Evolutionary conservation across 169 alveolate species (phyloP).

Genomic region (Cryptosporidium ubiquitum): DNA sequence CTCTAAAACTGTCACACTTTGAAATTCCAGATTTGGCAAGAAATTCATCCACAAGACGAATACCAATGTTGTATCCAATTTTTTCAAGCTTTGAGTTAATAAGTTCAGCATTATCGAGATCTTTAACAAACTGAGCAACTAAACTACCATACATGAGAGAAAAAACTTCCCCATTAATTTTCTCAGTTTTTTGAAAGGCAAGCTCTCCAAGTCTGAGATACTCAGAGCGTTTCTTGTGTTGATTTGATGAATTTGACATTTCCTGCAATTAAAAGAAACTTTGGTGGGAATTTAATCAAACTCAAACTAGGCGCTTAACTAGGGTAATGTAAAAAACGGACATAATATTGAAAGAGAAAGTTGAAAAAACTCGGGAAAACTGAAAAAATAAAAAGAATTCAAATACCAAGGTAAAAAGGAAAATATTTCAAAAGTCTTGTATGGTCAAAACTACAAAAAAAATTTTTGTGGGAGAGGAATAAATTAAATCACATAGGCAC

Average conservation of each 20-base stretch:
- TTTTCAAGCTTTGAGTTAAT: constrained; percentile 88
- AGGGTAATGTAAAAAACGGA: constrained; percentile 2
- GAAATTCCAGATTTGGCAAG: constrained; percentile 88
- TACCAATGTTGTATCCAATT: constrained; percentile 92
- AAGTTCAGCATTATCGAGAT: constrained; percentile 89
- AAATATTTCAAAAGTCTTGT: not conserved
- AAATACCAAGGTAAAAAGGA: not conserved
- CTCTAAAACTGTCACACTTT: constrained; percentile 81
- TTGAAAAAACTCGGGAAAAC: not conserved
- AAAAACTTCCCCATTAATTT: constrained; percentile 87
- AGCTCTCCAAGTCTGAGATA: constrained; percentile 62
- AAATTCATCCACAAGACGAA: constrained; percentile 91
- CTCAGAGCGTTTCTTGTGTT: constrained; percentile 46
- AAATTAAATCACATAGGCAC: not conserved
- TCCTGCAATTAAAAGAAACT: not conserved
- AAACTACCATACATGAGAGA: constrained; percentile 91
- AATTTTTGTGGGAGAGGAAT: not conserved
- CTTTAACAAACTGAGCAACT: constrained; percentile 89
- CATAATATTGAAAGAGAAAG: not conserved
- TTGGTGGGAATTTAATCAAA: not conserved
- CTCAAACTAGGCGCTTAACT: constrained; percentile 8
- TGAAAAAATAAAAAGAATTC: not conserved
- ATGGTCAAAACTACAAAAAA: not conserved
- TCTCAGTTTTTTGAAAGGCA: constrained; percentile 75
- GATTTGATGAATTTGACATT: constrained; percentile 32